These are phyloP conservation scores for Eucalyptus albens DNA, from an alignment of 345 rosid genomes.

Conservation along the genomic window DNA sequence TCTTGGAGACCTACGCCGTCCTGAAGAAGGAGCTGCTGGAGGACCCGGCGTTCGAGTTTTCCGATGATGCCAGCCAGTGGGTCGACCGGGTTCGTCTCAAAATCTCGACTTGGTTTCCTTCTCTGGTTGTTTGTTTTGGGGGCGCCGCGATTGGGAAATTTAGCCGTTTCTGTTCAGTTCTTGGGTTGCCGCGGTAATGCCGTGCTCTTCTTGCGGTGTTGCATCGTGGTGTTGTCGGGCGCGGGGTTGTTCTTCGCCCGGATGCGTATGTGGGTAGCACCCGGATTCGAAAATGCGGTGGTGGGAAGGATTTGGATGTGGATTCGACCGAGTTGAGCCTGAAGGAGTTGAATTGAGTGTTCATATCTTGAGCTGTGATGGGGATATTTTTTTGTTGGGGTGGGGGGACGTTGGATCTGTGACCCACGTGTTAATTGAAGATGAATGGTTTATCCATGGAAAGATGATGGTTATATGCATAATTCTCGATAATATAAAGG, in stretches of 20 bases:
- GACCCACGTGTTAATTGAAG: background rate
- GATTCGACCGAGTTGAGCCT: background rate
- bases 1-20: conserved; percentile 34
- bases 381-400: background rate
- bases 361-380: background rate
- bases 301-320: background rate
- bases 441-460: background rate
- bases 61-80: conserved; percentile 71
- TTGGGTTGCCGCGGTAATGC: background rate
- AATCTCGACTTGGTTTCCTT: background rate
- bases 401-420: background rate
- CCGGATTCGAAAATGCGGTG: background rate
- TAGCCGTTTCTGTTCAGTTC: background rate
- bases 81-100: conserved; percentile 38
- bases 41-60: conserved; percentile 81
- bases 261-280: background rate
- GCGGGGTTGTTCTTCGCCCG: background rate
- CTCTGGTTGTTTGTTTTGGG: background rate
- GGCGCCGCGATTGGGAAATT: background rate
- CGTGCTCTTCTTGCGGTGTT: background rate
- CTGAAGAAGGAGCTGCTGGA: conserved; percentile 68
- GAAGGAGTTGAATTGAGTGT: background rate
- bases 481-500: background rate
- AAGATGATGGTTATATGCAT: background rate
- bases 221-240: background rate